A percentile compares a stretch with the other conserved stretches of the same genome.
Conservation (phyloP, 129 eudicot genomes). For the Scalesia atractyloides region DNA sequence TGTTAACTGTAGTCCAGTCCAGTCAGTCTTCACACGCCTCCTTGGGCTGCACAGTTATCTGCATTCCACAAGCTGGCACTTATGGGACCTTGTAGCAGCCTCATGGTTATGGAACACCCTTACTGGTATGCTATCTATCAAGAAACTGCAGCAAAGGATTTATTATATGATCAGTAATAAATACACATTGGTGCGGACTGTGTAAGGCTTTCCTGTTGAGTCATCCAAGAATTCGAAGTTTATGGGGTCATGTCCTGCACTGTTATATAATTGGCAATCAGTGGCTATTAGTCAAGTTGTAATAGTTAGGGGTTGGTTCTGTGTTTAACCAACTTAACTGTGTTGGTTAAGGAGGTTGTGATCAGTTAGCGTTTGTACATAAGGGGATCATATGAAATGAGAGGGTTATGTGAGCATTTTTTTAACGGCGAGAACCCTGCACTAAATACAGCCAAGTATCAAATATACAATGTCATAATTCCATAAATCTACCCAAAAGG, state of each 20-base stretch:
- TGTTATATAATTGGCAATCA: too few relatives aligned
- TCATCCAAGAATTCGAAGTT: slow-evolving; percentile 43
- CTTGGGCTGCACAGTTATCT: slow-evolving; percentile 39
- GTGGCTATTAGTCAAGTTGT: too few relatives aligned
- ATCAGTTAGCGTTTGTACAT: too few relatives aligned
- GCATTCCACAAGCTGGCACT: slow-evolving; percentile 41
- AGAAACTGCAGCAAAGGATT: slow-evolving; percentile 24
- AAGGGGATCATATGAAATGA: too few relatives aligned
- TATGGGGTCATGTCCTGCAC: slow-evolving; percentile 39
- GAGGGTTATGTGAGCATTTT: too few relatives aligned
- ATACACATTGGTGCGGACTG: slow-evolving; percentile 36
- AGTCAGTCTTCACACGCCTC: slow-evolving; percentile 41
- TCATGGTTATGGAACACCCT: slow-evolving; percentile 39
- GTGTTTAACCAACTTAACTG: too few relatives aligned
- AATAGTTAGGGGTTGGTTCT: too few relatives aligned
- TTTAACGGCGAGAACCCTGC: too few relatives aligned
- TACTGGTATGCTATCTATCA: slow-evolving; percentile 34
- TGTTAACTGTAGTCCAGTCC: slow-evolving; percentile 36
- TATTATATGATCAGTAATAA: slow-evolving; percentile 6
- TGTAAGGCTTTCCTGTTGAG: slow-evolving; percentile 40
- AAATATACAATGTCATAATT: too few relatives aligned
- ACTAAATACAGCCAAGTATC: too few relatives aligned
- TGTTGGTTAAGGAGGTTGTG: too few relatives aligned
- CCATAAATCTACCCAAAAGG: too few relatives aligned
- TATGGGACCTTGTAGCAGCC: slow-evolving; percentile 26